Conservation (phyloP, 345 rosid species). For the Nephelium lappaceum region DNA sequence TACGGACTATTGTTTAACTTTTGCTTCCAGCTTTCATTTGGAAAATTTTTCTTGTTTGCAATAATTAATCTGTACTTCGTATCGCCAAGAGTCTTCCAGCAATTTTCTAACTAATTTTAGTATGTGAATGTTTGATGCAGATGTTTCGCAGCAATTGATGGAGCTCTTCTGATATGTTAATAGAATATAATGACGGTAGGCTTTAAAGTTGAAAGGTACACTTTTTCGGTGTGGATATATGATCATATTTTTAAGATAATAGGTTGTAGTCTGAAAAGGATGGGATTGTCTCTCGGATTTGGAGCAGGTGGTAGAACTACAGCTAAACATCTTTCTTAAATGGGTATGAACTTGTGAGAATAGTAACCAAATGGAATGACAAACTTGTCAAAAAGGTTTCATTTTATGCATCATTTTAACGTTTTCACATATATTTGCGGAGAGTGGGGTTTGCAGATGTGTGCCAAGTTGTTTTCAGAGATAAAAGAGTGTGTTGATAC, state of each 20-base stretch:
- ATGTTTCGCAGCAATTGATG: conserved; percentile 71
- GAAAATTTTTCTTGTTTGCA: not conserved
- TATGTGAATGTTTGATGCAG: conserved; percentile 41
- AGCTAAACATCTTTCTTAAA: not conserved
- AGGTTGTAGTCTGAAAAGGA: not conserved
- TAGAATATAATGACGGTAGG: not conserved
- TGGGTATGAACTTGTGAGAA: conserved; percentile 1
- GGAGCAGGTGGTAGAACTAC: not conserved
- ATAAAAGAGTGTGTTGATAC: not conserved
- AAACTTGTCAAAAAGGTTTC: not conserved
- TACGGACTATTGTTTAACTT: not conserved
- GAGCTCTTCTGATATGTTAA: conserved; percentile 50
- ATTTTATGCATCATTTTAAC: not conserved
- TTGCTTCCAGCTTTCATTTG: not conserved
- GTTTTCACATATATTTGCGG: not conserved
- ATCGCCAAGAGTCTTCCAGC: not conserved
- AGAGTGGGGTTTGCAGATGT: not conserved
- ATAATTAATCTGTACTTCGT: not conserved
- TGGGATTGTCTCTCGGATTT: not conserved
- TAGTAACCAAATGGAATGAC: not conserved
- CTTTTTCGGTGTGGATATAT: not conserved
- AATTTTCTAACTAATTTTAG: too few relatives aligned
- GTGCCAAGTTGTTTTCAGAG: not conserved
- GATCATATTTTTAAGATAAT: not conserved
- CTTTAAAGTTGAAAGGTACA: not conserved